Base-by-base conservation (phyloP, 2,329 filamentous ascomycete species). In the Phoma sp. region DNA sequence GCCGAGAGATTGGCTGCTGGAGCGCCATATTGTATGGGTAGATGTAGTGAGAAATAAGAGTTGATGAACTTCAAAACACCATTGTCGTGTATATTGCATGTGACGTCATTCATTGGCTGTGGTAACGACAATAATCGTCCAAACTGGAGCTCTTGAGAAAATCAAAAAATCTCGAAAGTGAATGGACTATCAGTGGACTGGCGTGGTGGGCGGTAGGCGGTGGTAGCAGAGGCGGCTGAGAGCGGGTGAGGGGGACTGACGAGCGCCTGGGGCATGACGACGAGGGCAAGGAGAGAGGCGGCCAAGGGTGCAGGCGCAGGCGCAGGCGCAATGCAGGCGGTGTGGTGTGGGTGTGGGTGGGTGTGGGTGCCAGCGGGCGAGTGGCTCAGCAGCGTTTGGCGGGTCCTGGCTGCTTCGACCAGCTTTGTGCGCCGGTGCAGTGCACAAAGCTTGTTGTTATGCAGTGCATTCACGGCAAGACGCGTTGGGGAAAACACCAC, bases 331-430 rank as follows among this genome's bases (percentile, higher is more conserved):
- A 24, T 31, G 46, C 46, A 47, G 10, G 31, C 37, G n/a, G 27
- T 4, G 29, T 12, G 29, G 29, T 13, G 29, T 17, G 31, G 29
- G 37, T 17, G 36, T 36, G 49, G 33, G 29, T 17, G 31, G 29
- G 37, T 17, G 36, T 17, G 17, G 17, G 17, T 17, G 17, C 17
- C 17, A 17, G 17, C 17, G 17, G 17, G 17, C 17, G 17, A 17
- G 17, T 17, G 36, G 45, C 36, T 12, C 41, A 37, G 36, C 35
- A 32, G 33, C 25, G 33, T 37, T 50, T 21, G 47, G 57, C 53
- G 46, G 41, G 46, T 57, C 37, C 33, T 45, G 51, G 57, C 55
- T 52, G 57, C 32, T 1, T 31, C 10, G 29, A 13, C 29, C 10
- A 15, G 12, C 10, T 15, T 31, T 31, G 29, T 31, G 29, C 29